These are phyloP conservation scores for Rhodamnia argentea DNA, from an alignment of 345 rosid genomes.

Conservation along the genomic window DNA sequence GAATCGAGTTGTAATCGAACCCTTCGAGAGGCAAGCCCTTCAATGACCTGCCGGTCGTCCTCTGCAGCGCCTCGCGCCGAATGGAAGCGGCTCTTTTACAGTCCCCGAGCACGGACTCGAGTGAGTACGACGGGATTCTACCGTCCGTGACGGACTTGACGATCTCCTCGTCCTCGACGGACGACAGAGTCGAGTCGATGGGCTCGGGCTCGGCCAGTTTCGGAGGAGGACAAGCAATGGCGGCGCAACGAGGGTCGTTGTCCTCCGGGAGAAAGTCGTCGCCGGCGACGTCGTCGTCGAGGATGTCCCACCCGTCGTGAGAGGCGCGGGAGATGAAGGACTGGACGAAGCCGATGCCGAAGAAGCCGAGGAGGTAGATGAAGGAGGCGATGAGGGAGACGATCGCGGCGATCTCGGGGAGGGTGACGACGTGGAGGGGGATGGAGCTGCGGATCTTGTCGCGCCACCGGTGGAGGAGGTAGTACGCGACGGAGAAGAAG, in stretches of 20 bases:
- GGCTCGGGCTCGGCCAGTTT: constrained; percentile 19
- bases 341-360: constrained; percentile 86
- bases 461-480: constrained; percentile 83
- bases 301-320: constrained; percentile 45
- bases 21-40: constrained; percentile 76
- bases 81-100: constrained; percentile 63
- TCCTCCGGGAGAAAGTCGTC: constrained; percentile 15
- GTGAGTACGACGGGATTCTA: constrained; percentile 47
- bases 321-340: constrained; percentile 63
- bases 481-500: constrained; percentile 85
- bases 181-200: constrained; percentile 19
- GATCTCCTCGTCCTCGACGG: constrained; percentile 58
- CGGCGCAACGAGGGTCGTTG: constrained; percentile 15
- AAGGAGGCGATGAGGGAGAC: constrained; percentile 69
- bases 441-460: constrained; percentile 85
- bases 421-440: constrained; percentile 74
- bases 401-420: constrained; percentile 65
- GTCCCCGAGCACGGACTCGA: constrained; percentile 74
- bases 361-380: constrained; percentile 74
- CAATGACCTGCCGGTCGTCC: constrained; percentile 58
- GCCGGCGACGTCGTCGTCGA: constrained; percentile 16
- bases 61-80: constrained; percentile 76
- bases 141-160: constrained; percentile 53
- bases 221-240: constrained; percentile 8
- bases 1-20: constrained; percentile 67